Base-by-base conservation (phyloP, 2,329 filamentous ascomycete species). In the Chaetomium olivaceum region DNA sequence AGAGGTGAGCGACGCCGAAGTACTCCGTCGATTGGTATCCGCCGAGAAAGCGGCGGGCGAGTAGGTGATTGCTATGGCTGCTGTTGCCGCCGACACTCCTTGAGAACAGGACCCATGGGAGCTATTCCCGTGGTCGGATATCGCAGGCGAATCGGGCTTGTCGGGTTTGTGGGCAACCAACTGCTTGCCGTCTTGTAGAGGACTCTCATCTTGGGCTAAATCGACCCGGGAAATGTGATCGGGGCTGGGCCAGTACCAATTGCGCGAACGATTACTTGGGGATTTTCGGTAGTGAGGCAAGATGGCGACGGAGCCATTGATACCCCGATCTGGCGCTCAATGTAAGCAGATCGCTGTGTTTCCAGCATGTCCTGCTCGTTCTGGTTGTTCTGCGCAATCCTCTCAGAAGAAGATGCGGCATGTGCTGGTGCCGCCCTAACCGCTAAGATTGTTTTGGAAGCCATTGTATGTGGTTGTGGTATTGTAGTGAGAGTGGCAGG, bases 1-100 rank as follows among this genome's bases (percentile, higher is more conserved):
- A 11, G 56, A 59, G 8, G 57, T 61, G 57, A 58, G 16, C 7
- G 56, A 63, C 4, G 23, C 56, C 48, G n/a, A n/a, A 36, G n/a
- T 19, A 9, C 25, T 31, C n/a, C 33, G 56, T 2, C 5, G 46
- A 21, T 33, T 23, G 43, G 23, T 2, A 3, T 16, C 27, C n/a
- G 48, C 5, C 12, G 48, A 31, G 25, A 36, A 46, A 3, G 43
- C n/a, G 29, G 23, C n/a, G 0, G 12, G 21, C 2, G 62, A 59
- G n/a, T 16, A 27, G 19, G 52, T 6, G 11, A 21, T 14, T 2
- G 31, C 23, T 16, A 52, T 51, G 39, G 19, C 21, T 23, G 19
- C 12, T 8, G 58, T 61, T 31, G 50, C 19, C 2, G 51, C 50
- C 11, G 58, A 64, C 21, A 11, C 62, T 52, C 27, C 33, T 27